Conservation (phyloP, 2,329 filamentous ascomycete species). For the Sclerotinia subarctica region DNA sequence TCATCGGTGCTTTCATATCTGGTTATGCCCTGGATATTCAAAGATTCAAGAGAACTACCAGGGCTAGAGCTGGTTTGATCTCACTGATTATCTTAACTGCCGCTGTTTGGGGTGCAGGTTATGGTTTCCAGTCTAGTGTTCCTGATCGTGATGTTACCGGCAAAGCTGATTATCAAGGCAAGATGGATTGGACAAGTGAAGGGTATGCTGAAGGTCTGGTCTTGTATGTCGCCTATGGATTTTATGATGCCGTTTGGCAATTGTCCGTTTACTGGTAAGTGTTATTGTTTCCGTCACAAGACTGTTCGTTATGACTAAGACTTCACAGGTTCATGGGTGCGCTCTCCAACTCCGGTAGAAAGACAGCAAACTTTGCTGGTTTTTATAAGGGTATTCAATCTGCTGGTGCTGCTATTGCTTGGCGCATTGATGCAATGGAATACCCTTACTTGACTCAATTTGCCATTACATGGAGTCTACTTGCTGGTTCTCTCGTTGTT, state of each 20-base stretch:
- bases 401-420: slow-evolving; percentile 71
- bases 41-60: slow-evolving; percentile 56
- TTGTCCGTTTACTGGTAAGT: slow-evolving; percentile 78
- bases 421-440: slow-evolving; percentile 61
- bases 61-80: slow-evolving; percentile 61
- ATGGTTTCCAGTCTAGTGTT: slow-evolving; percentile 64
- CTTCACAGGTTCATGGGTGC: slow-evolving; percentile 77
- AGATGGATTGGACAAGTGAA: slow-evolving; percentile 47
- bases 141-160: slow-evolving; percentile 51
- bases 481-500: slow-evolving; percentile 68
- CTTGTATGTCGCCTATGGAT: slow-evolving; percentile 82
- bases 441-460: slow-evolving; percentile 69
- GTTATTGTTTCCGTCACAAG: slow-evolving; percentile 54
- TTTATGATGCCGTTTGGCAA: slow-evolving; percentile 86
- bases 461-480: slow-evolving; percentile 69
- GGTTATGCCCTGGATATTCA: slow-evolving; percentile 65
- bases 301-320: slow-evolving; percentile 17
- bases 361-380: slow-evolving; percentile 82
- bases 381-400: slow-evolving; percentile 87
- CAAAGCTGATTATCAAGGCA: slow-evolving; percentile 13
- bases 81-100: slow-evolving; percentile 66
- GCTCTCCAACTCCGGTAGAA: slow-evolving; percentile 83
- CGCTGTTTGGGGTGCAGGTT: slow-evolving; percentile 76
- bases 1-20: slow-evolving; percentile 70
- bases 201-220: slow-evolving; percentile 76